Percentiles rank a stretch among this genome's conserved stretches.
phyloP scores from a whole-genome alignment of 805 yeast species.

The Starmerella sp. region DNA sequence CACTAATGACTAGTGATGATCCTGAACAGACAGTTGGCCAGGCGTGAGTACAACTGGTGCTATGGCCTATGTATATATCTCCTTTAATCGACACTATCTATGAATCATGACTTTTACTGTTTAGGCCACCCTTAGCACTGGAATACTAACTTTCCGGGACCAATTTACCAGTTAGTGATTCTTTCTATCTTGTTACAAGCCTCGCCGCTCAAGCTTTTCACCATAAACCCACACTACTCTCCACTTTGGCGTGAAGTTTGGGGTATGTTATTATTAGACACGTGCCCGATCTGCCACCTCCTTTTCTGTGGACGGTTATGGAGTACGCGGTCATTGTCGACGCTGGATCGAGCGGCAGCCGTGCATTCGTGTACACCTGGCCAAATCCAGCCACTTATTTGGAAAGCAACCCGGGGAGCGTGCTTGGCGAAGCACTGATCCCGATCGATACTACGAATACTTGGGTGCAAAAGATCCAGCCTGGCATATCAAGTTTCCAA shows the following conservation, averaged over 20 bases:
- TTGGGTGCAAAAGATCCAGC: conserved; percentile 65
- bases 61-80: no score
- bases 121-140: no score
- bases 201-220: no score
- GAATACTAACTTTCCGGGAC: no score
- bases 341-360: conserved; percentile 92
- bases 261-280: not conserved
- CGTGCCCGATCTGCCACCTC: not conserved
- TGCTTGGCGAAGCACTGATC: conserved; percentile 40
- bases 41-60: not conserved
- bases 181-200: no score
- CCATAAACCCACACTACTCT: no score
- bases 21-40: conserved; percentile 7
- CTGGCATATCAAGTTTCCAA: conserved; percentile 71
- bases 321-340: conserved; percentile 80
- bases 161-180: no score
- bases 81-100: no score
- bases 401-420: conserved; percentile 28
- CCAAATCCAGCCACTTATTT: conserved; percentile 35
- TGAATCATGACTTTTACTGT: no score
- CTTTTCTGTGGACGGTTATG: not conserved
- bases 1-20: conserved; percentile 7
- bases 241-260: no score
- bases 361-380: conserved; percentile 79
- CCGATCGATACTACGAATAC: conserved; percentile 56